Conservation (phyloP, 306 rosid species). For the Rosa multiflora region DNA sequence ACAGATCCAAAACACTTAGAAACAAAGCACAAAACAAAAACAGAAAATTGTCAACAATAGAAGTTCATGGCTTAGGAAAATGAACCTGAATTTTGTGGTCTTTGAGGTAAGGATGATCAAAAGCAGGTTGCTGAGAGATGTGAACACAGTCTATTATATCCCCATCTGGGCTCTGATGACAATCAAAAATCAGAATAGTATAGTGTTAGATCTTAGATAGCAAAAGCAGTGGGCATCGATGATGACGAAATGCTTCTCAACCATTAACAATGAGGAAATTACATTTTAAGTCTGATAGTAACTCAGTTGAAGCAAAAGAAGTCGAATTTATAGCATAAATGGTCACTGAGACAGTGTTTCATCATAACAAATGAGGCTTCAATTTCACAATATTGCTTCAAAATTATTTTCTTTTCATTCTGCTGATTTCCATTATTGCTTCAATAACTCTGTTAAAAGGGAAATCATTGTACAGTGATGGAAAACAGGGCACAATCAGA, state of each 20-base stretch:
- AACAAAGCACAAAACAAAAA: neutral
- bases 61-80: conserved; percentile 22
- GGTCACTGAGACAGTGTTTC: conserved; percentile 10
- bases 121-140: conserved; percentile 87
- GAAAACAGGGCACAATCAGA: neutral
- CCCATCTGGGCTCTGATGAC: conserved; percentile 93
- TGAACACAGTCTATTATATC: conserved; percentile 86
- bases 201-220: conserved; percentile 16
- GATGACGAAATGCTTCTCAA: neutral
- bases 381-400: conserved; percentile 24
- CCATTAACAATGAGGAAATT: neutral
- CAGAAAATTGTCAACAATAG: neutral
- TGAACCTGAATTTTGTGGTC: conserved; percentile 93
- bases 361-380: conserved; percentile 10
- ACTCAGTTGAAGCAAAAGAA: conserved; percentile 1
- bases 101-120: conserved; percentile 94
- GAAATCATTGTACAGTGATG: conserved; percentile 22
- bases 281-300: neutral
- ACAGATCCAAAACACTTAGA: conserved; percentile 4
- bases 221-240: neutral
- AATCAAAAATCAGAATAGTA: conserved; percentile 27
- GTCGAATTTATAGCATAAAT: conserved; percentile 3
- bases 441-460: conserved; percentile 26
- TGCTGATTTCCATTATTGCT: conserved; percentile 13
- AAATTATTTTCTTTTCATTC: neutral